Percentiles rank a stretch among this genome's conserved stretches.
phyloP scores from a whole-genome alignment of 306 rosid species.

The Vigna angularis region DNA sequence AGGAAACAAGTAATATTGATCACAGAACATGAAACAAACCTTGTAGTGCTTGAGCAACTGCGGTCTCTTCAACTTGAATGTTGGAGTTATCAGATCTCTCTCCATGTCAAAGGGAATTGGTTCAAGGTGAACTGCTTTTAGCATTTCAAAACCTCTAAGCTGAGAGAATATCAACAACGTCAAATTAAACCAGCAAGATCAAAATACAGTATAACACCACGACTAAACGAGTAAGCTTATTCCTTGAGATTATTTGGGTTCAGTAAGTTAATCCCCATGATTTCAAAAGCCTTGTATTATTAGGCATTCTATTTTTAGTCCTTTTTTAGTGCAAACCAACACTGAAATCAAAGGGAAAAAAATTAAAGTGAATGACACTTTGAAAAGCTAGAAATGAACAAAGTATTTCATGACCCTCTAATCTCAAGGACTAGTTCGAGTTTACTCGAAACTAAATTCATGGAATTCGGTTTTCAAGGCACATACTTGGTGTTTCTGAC shows the following conservation, averaged over 20 bases:
- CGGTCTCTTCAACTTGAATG: slow-evolving; percentile 85
- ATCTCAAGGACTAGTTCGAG: neutral
- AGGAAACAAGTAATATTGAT: slow-evolving; percentile 7
- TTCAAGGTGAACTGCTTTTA: slow-evolving; percentile 81
- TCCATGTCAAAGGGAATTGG: slow-evolving; percentile 82
- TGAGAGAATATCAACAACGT: slow-evolving; percentile 44
- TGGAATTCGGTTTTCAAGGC: slow-evolving; percentile 26
- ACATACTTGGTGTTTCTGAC: slow-evolving; percentile 77
- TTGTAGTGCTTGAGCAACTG: slow-evolving; percentile 69
- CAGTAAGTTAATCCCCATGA: too few relatives aligned
- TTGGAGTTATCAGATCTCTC: slow-evolving; percentile 87
- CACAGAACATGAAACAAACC: slow-evolving; percentile 52
- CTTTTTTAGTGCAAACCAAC: neutral
- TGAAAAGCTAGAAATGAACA: neutral
- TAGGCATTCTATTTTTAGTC: neutral
- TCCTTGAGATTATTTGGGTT: slow-evolving; percentile 6
- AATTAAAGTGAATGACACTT: neutral
- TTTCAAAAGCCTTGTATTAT: too few relatives aligned
- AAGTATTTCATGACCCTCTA: neutral
- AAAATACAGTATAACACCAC: slow-evolving; percentile 8
- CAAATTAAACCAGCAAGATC: slow-evolving; percentile 23
- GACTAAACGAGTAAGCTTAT: neutral
- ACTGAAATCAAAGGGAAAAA: neutral
- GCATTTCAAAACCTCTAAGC: slow-evolving; percentile 89
- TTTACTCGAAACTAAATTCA: slow-evolving; percentile 22